phyloP scores from a whole-genome alignment of 2,329 filamentous ascomycete species.

The Beauveria sp. region DNA sequence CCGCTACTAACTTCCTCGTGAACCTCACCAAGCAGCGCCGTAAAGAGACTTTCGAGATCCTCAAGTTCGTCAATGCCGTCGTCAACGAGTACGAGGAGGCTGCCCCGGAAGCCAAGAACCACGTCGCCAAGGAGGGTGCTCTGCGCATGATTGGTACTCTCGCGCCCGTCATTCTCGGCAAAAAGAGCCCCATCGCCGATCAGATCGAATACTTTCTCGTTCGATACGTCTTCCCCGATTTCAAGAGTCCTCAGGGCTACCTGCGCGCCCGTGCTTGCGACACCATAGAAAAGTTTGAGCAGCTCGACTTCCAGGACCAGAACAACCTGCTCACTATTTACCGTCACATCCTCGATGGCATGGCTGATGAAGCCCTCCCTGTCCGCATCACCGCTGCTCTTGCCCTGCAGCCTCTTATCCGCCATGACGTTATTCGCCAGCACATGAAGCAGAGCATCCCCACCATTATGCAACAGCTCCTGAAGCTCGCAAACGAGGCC shows the following conservation, averaged over 20 bases:
- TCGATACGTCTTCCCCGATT: slow-evolving; percentile 96
- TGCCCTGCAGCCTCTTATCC: slow-evolving; percentile 88
- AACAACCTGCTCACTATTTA: slow-evolving; percentile 96
- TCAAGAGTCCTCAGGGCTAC: slow-evolving; percentile 85
- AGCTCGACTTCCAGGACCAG: slow-evolving; percentile 91
- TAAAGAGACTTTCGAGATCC: slow-evolving; percentile 91
- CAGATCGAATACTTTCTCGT: slow-evolving; percentile 99
- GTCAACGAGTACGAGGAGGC: slow-evolving; percentile 87
- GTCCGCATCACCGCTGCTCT: slow-evolving; percentile 91
- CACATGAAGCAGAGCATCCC: slow-evolving; percentile 98
- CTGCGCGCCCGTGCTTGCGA: slow-evolving; percentile 92
- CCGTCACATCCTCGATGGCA: slow-evolving; percentile 90
- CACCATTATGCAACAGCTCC: slow-evolving; percentile 97
- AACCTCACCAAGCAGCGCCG: slow-evolving; percentile 88
- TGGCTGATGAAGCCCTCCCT: slow-evolving; percentile 88
- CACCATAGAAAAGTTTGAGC: slow-evolving; percentile 95
- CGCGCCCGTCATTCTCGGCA: slow-evolving; percentile 87
- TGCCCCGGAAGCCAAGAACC: slow-evolving; percentile 82
- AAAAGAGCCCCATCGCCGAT: slow-evolving; percentile 96
- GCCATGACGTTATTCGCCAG: slow-evolving; percentile 86
- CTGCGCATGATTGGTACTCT: slow-evolving; percentile 95
- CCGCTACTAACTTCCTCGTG: slow-evolving; percentile 93
- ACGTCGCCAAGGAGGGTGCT: slow-evolving; percentile 92
- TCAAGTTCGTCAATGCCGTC: slow-evolving; percentile 90
- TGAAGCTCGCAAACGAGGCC: slow-evolving; percentile 95